Conservation (phyloP, 148 eudicot species). For the Selenicereus undatus region DNA sequence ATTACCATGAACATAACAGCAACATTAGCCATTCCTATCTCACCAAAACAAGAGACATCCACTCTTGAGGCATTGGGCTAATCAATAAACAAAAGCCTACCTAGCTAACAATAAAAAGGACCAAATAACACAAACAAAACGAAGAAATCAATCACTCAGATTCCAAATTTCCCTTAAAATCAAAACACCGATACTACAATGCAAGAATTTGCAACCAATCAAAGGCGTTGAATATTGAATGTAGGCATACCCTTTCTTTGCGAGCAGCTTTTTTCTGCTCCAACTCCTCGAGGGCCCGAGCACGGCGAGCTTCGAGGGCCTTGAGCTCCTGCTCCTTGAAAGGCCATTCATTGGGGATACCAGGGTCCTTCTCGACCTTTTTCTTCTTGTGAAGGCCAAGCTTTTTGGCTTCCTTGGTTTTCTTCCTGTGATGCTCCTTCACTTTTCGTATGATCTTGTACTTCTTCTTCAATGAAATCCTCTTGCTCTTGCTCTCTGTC, state of each 20-base stretch:
- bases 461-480: constrained; percentile 69
- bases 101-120: background rate
- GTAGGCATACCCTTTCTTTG: constrained; percentile 74
- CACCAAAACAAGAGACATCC: background rate
- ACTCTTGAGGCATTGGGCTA: background rate
- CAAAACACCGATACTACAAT: background rate
- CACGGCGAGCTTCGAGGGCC: constrained; percentile 74
- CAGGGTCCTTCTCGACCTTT: constrained; percentile 89
- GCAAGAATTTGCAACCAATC: background rate
- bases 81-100: background rate
- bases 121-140: constrained; percentile 6
- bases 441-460: constrained; percentile 76
- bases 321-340: constrained; percentile 96
- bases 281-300: constrained; percentile 57
- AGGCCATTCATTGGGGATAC: constrained; percentile 98
- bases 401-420: constrained; percentile 91
- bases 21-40: background rate
- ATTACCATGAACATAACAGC: background rate
- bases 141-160: background rate
- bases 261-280: constrained; percentile 93
- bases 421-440: constrained; percentile 92
- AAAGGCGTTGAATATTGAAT: background rate
- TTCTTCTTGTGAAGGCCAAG: constrained; percentile 52
- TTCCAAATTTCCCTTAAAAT: background rate
- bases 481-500: constrained; percentile 93